Evolutionary conservation across 345 rosid genomes (phyloP).

Genomic region (rapeseed (Brassica napus)): Da-Ae NC_063434.1:10459001-10459500

Average conservation of each 20-base stretch:
- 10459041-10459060: slow-evolving; percentile 90
- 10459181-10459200: slow-evolving; percentile 10
- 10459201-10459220: slow-evolving; percentile 54
- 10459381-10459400: slow-evolving; percentile 92
- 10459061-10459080: slow-evolving; percentile 63
- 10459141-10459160: slow-evolving; percentile 12
- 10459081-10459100: slow-evolving; percentile 86
- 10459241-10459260: slow-evolving; percentile 96
- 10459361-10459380: slow-evolving; percentile 94
- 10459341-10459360: slow-evolving; percentile 99
- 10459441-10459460: background rate
- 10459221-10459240: slow-evolving; percentile 80
- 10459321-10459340: slow-evolving; percentile 41
- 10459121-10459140: slow-evolving; percentile 72
- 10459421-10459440: slow-evolving; percentile 25
- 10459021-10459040: slow-evolving; percentile 69
- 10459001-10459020: slow-evolving; percentile 36
- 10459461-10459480: slow-evolving; percentile 15
- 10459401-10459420: slow-evolving; percentile 49
- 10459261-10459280: slow-evolving; percentile 57
- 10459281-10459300: slow-evolving; percentile 28
- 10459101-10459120: slow-evolving; percentile 91
- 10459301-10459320: slow-evolving; percentile 29
- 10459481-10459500: slow-evolving; percentile 76
- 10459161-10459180: slow-evolving; percentile 21